Percentiles rank a stretch among this genome's conserved stretches.
These are phyloP conservation scores for Curvularia eragrostidis DNA, from an alignment of 2,329 filamentous ascomycete genomes.

Conservation along the genomic window DNA sequence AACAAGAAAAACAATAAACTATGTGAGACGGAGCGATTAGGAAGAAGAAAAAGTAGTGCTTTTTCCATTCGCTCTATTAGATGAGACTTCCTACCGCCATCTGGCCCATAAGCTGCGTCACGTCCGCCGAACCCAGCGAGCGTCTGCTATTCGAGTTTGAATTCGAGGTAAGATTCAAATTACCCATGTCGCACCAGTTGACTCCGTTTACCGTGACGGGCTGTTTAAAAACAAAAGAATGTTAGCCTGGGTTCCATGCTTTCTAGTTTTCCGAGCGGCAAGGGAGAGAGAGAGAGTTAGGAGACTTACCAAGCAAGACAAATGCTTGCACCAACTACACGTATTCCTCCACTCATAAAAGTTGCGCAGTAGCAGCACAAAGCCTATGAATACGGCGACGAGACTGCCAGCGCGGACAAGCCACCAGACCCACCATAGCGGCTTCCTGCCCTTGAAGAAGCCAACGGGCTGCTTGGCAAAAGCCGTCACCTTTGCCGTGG, in stretches of 20 bases:
- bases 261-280: too few species aligned
- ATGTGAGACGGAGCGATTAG: too few species aligned
- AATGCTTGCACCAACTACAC: constrained; percentile 92
- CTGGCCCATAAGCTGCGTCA: constrained; percentile 8
- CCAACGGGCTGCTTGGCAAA: constrained; percentile 62
- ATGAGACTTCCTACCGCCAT: constrained; percentile 5
- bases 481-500: constrained; percentile 39
- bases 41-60: too few species aligned
- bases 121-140: constrained; percentile 6
- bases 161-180: constrained; percentile 32
- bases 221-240: constrained; percentile 11
- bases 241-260: constrained; percentile 9
- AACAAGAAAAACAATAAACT: background rate
- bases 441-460: constrained; percentile 92
- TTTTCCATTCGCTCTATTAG: too few species aligned
- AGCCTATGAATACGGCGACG: constrained; percentile 80
- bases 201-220: constrained; percentile 35
- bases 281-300: background rate
- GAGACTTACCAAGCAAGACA: constrained; percentile 92
- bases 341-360: constrained; percentile 81
- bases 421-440: constrained; percentile 99
- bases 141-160: constrained; percentile 11
- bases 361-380: constrained; percentile 86
- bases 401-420: constrained; percentile 79
- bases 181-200: constrained; percentile 49